Evolutionary conservation across 306 rosid genomes (phyloP), one percentile per base, ranked within the genome.

Genomic region (Calophaca sinica): DNA sequence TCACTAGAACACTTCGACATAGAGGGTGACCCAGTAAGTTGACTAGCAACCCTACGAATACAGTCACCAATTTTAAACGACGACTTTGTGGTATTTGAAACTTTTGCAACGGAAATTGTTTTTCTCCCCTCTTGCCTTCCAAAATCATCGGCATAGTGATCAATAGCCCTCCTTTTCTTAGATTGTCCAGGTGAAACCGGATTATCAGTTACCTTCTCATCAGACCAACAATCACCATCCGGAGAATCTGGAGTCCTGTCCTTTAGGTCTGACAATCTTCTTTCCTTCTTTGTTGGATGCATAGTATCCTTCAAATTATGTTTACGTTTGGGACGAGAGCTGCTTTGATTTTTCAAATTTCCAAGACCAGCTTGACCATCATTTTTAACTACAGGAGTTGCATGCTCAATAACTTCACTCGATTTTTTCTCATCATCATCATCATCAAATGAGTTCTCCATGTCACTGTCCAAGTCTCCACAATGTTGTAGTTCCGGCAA

Each of bases 1-100:
- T 88, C 94, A 63, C 74, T 74, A 80, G 79, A 85, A 69, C 74
- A 45, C 89, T 82, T 94, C 77, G 67, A 49, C 31, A 82, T 72
- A 26, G 86, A 70, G 44, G 92, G 77, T 68, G 96, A 81, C 64
- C 86, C 89, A n/a, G 94, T 88, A 78, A 91, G 81, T 84, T 94
- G 94, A 82, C 91, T 94, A 46, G 98, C 98, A 79, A 81, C 97
- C 83, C 98, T 89, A 59, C 92, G 96, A 53, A 94, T 91, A 68
- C 97, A 89, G 20, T 90, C 98, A 28, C 98, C 98, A 72, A 94
- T 86, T 80, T 86, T 90, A 83, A 94, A 94, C 35, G 96, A 87
- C 10, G 77, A 86, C 79, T 90, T 91, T 71, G 86, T 20, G 61
- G 84, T 72, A 62, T 53, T 80, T 10, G 93, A 90, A 80, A 84